These are phyloP conservation scores for Macroventuria anomochaeta DNA, from an alignment of 2,329 filamentous ascomycete genomes.

Conservation along the genomic window DNA sequence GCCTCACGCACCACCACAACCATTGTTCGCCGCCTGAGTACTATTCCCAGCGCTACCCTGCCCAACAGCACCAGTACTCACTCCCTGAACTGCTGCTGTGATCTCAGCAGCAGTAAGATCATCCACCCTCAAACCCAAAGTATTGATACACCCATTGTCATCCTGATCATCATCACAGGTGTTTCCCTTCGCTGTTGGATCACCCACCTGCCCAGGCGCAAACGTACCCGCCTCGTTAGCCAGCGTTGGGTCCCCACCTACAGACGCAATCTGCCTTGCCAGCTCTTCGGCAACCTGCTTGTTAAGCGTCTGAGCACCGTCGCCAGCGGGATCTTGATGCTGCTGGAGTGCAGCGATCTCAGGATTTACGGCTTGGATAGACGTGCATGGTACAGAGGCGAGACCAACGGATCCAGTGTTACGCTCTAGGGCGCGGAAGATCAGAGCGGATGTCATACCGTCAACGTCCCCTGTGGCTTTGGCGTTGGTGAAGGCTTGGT, in stretches of 20 bases:
- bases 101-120: slow-evolving; percentile 63
- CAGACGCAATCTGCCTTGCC: slow-evolving; percentile 64
- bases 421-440: slow-evolving; percentile 64
- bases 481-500: slow-evolving; percentile 67
- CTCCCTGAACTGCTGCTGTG: slow-evolving; percentile 53
- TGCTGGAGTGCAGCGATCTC: slow-evolving; percentile 69
- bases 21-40: neutral
- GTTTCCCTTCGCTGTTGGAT: slow-evolving; percentile 59
- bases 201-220: slow-evolving; percentile 63
- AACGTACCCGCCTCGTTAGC: slow-evolving; percentile 70
- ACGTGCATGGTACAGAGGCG: slow-evolving; percentile 63
- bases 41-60: slow-evolving; percentile 6
- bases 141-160: slow-evolving; percentile 62
- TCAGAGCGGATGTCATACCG: slow-evolving; percentile 62
- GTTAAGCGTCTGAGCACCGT: slow-evolving; percentile 63
- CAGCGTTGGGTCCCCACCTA: slow-evolving; percentile 67
- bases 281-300: slow-evolving; percentile 66
- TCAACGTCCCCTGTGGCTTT: slow-evolving; percentile 60
- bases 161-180: slow-evolving; percentile 59
- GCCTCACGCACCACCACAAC: neutral
- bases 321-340: slow-evolving; percentile 71
- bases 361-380: slow-evolving; percentile 64
- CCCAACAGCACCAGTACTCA: slow-evolving; percentile 22
- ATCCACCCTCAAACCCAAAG: slow-evolving; percentile 59
- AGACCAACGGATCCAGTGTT: slow-evolving; percentile 66